Conservation (phyloP, 1,284 basidiomycete species). For the Ganoderma lucidum region DNA sequence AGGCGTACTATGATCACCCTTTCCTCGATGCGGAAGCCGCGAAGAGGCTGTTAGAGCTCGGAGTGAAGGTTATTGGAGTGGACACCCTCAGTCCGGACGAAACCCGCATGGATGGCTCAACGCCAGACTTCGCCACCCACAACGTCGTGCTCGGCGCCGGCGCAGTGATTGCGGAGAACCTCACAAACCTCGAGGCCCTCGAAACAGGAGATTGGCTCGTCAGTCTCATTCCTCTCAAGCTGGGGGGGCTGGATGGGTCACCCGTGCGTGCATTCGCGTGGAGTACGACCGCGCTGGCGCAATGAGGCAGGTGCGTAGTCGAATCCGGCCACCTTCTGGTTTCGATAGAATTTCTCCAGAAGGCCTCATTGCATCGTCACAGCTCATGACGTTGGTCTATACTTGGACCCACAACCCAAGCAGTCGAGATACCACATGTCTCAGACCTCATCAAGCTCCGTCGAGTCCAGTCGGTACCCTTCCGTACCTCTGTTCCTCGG, state of each 20-base stretch:
- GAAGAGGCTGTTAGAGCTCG: conserved; percentile 52
- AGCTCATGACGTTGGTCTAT: conserved; percentile 2
- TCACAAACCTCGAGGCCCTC: conserved; percentile 58
- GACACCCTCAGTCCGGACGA: conserved; percentile 75
- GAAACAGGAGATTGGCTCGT: conserved; percentile 53
- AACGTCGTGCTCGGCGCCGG: conserved; percentile 62
- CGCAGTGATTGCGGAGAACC: conserved; percentile 72
- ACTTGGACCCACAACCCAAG: conserved; percentile 18
- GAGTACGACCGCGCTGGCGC: conserved; percentile 18
- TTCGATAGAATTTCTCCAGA: background rate
- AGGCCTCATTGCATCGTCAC: conserved; percentile 1
- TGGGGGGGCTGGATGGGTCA: conserved; percentile 68
- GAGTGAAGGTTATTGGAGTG: conserved; percentile 63
- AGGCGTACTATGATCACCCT: conserved; percentile 67
- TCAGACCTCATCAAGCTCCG: background rate
- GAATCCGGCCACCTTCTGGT: background rate
- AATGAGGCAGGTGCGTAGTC: conserved; percentile 10
- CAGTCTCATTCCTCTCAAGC: conserved; percentile 62
- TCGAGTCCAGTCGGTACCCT: background rate
- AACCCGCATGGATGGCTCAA: conserved; percentile 47
- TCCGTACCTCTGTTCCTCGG: background rate
- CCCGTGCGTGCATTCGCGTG: conserved; percentile 72
- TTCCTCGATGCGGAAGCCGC: conserved; percentile 65
- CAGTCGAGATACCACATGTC: background rate
- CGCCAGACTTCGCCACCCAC: conserved; percentile 59